Evolutionary conservation across 179 eudicot species (phyloP).

Genomic region (Beta macrorhiza): DNA sequence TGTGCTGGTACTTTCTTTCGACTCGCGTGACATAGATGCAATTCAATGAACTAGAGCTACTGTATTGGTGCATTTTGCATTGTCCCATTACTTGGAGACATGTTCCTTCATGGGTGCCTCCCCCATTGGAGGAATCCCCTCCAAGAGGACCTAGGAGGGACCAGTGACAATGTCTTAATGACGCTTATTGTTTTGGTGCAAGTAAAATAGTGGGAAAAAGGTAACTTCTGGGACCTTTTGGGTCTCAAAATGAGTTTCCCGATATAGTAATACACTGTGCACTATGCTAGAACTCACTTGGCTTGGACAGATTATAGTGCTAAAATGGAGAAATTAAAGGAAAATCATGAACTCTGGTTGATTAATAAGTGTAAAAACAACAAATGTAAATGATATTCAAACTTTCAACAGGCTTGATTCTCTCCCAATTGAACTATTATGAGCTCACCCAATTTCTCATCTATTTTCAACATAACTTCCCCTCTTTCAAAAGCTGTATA

Average conservation of each 20-base stretch:
- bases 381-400: too few relatives aligned
- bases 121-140: not conserved
- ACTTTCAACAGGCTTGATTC: too few relatives aligned
- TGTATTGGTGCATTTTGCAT: not conserved
- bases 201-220: not conserved
- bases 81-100: not conserved
- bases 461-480: too few relatives aligned
- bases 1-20: not conserved
- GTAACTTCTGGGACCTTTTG: not conserved
- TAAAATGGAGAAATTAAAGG: too few relatives aligned
- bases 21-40: not conserved
- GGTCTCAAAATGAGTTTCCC: not conserved
- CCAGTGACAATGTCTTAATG: not conserved
- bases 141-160: not conserved
- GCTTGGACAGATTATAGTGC: too few relatives aligned
- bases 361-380: too few relatives aligned
- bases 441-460: too few relatives aligned
- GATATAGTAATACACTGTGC: not conserved
- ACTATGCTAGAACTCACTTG: too few relatives aligned
- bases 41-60: too few relatives aligned
- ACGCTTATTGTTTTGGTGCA: not conserved
- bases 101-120: not conserved
- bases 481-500: too few relatives aligned
- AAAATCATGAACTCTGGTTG: too few relatives aligned
- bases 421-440: too few relatives aligned